Base-by-base conservation (phyloP, 1,284 basidiomycete species). In the Pascua sp. region DNA sequence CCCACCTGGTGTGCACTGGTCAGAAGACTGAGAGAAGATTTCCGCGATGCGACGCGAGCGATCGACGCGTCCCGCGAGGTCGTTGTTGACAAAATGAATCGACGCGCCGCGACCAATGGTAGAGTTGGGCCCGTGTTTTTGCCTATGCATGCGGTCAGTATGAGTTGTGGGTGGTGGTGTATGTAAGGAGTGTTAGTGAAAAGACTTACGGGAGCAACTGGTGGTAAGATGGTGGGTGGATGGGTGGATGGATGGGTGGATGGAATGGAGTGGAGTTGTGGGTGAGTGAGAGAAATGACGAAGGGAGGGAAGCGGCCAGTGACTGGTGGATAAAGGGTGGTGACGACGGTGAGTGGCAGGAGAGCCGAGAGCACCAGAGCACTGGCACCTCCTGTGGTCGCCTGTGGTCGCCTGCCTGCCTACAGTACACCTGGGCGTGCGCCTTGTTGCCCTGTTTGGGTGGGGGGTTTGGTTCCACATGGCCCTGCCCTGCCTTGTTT, bases 191-290 rank as follows among this genome's bases (percentile, higher is more conserved):
- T 32, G 24, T 32, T 32, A 32, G 24, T 32, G 24, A 7, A 32
- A 32, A 32, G 24, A 32, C 24, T 32, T 32, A 32, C 24, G 24
- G 24, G 24, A 32, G 24, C 24, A 32, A 32, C 24, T 32, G 24
- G 24, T 32, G 24, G 24, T 32, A 32, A 32, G 24, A 32, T 32
- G 24, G 51, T 32, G 32, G 53, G 7, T 32, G 36, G 17, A 15
- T 45, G 17, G 45, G 47, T 18, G 43, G 37, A 32, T 44, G 48
- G 36, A 36, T 49, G 44, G 49, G 41, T 59, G 53, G 51, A 47
- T 57, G 56, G 32, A 45, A n/a, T n/a, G n/a, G n/a, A 32, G 24
- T 53, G 51, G 47, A 49, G 24, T 32, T 32, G 24, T 42, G 41
- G 49, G 17, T 49, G 47, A 16, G 32, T 24, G 43, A 18, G 42